Evolutionary conservation across 208 protist genomes (phyloP), one percentile per base, ranked within the genome.

Genomic region (Leishmania guyanensis): DNA sequence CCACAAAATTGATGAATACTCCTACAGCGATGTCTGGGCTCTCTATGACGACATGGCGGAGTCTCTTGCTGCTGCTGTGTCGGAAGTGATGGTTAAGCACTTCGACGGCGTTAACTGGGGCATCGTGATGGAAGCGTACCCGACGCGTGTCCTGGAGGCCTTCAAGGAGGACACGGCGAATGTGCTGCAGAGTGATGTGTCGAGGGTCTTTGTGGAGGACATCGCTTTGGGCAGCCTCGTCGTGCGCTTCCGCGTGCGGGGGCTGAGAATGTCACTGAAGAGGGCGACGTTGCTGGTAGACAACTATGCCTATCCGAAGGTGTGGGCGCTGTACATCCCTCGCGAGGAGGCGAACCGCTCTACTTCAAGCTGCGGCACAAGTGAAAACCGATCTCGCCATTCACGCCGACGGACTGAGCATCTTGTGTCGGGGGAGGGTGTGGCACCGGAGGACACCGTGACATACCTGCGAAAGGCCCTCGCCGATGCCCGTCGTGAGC

Each of bases 391-490:
- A 60, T 79, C 43, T 54, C 83, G 60, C 56, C 69, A n/a, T 48
- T 88, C 80, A 65, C 20, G 2, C 8, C 85, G 50, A 65, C 83
- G 75, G 33, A 53, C 82, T 51, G 48, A 80, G 76, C 75, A 85
- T 48, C 75, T 92, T 12, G 79, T 73, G 17, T 78, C 50, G 54
- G 84, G 86, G 75, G 86, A 94, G 81, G 78, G 80, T 6, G 65
- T 86, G 84, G 64, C 81, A n/a, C 83, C 89, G 60, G 79, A 89
- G 85, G 87, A 90, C 3, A 85, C 80, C 5, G 51, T 91, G n/a
- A 87, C 74, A 66, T 92, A 91, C 82, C 84, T 92, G 69, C 89
- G 87, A 79, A 85, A 88, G 84, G 88, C 86, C 10, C 83, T 91
- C 43, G 78, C 87, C n/a, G 75, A 91, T 17, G 89, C 89, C 17